phyloP scores from a whole-genome alignment of 371 early-diverging fungal genomes.

The Zychaea mexicana region DNA sequence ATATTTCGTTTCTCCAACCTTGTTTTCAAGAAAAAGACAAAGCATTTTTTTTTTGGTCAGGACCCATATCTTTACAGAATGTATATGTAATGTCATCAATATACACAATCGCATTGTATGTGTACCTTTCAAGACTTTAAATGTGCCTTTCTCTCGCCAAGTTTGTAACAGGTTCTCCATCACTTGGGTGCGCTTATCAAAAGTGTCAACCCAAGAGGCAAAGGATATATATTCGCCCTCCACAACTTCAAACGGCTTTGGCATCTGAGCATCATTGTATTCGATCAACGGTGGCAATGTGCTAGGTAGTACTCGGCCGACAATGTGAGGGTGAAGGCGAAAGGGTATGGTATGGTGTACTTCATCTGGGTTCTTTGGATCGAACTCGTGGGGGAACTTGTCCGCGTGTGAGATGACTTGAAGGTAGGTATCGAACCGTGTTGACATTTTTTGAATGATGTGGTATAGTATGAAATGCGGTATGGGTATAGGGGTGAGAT shows the following conservation, averaged over 20 bases:
- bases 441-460: not conserved
- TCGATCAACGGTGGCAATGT: conserved; percentile 28
- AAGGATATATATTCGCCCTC: conserved; percentile 27
- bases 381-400: conserved; percentile 38
- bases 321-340: conserved; percentile 22
- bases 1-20: conserved; percentile 70
- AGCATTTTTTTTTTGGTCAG: not conserved
- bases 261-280: conserved; percentile 25
- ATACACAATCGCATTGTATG: too few species aligned
- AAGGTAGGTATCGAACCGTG: conserved; percentile 16
- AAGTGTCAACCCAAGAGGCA: conserved; percentile 24
- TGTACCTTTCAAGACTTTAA: conserved; percentile 29
- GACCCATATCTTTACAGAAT: too few species aligned
- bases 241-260: conserved; percentile 34
- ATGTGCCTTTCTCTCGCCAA: conserved; percentile 41
- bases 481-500: too few species aligned
- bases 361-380: conserved; percentile 19
- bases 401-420: conserved; percentile 46
- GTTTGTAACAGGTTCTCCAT: conserved; percentile 38
- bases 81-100: too few species aligned
- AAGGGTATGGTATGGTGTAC: conserved; percentile 33
- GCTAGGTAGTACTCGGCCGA: conserved; percentile 42
- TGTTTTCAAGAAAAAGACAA: not conserved
- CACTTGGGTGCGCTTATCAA: conserved; percentile 37
- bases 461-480: not conserved